Conservation (phyloP, 2,329 filamentous ascomycete genomes). For the Apiospora phragmitis region DNA sequence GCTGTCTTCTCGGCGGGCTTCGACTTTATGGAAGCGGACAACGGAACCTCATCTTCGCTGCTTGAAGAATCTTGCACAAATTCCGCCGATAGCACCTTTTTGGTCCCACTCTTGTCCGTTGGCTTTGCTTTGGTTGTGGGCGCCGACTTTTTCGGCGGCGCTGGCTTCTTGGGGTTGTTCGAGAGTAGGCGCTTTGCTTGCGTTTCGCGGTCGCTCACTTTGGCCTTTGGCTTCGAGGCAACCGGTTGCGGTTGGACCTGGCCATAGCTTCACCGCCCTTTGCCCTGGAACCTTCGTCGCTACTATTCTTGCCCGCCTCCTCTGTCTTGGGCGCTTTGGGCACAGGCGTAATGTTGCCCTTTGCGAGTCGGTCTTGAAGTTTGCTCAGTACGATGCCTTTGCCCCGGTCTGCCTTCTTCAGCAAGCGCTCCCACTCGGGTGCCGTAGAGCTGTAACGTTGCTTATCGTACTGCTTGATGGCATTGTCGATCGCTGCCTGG, state of each 20-base stretch:
- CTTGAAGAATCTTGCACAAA: conserved; percentile 57
- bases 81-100: conserved; percentile 53
- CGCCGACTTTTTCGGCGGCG: conserved; percentile 38
- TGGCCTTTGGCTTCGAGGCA: conserved; percentile 53
- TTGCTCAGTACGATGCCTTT: conserved; percentile 63
- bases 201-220: conserved; percentile 51
- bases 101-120: conserved; percentile 37
- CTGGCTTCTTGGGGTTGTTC: conserved; percentile 40
- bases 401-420: conserved; percentile 58
- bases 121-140: conserved; percentile 45
- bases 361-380: conserved; percentile 59
- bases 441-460: conserved; percentile 56
- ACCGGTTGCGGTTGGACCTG: conserved; percentile 51
- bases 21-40: conserved; percentile 38
- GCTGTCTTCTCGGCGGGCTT: conserved; percentile 29
- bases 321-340: conserved; percentile 45
- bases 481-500: conserved; percentile 61
- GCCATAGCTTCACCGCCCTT: conserved; percentile 47
- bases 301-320: conserved; percentile 45
- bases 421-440: conserved; percentile 61
- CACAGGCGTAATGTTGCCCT: conserved; percentile 45
- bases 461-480: conserved; percentile 60
- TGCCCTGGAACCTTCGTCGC: conserved; percentile 36
- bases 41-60: conserved; percentile 51
- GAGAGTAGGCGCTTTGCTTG: conserved; percentile 57